These are phyloP conservation scores for Mycena metata DNA, from an alignment of 768 basidiomycete species.

Conservation along the genomic window DNA sequence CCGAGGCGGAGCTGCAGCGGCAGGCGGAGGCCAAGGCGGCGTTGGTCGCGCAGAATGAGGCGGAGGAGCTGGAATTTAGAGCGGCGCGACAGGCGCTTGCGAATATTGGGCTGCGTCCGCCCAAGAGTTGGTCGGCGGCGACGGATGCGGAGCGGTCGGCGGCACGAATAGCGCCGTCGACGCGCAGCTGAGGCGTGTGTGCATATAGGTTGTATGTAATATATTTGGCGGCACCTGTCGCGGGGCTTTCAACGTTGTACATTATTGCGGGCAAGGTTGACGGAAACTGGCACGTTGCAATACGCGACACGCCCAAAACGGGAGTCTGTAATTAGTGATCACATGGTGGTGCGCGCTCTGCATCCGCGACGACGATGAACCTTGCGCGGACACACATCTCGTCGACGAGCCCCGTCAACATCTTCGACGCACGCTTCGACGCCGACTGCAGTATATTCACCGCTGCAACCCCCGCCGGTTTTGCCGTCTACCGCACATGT, in stretches of 20 bases:
- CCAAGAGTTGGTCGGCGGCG: slow-evolving; percentile 44
- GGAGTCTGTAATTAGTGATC: too few species aligned
- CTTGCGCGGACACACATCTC: slow-evolving; percentile 88
- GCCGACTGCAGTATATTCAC: slow-evolving; percentile 87
- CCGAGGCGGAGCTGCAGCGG: slow-evolving; percentile 89
- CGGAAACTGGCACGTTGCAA: too few species aligned
- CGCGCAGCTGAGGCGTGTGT: slow-evolving; percentile 24
- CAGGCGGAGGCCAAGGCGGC: slow-evolving; percentile 88
- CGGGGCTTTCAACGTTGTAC: too few species aligned
- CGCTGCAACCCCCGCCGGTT: slow-evolving; percentile 81
- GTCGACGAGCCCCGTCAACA: slow-evolving; percentile 78
- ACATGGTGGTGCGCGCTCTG: neutral
- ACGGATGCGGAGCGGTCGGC: slow-evolving; percentile 16
- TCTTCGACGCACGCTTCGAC: slow-evolving; percentile 85
- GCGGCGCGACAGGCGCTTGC: slow-evolving; percentile 85
- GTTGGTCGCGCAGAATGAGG: slow-evolving; percentile 81
- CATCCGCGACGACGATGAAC: slow-evolving; percentile 71
- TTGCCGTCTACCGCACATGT: slow-evolving; percentile 83
- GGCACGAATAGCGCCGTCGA: slow-evolving; percentile 28
- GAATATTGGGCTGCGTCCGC: slow-evolving; percentile 79
- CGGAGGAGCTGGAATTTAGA: slow-evolving; percentile 86
- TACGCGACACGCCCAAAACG: too few species aligned
- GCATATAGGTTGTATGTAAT: slow-evolving; percentile 19
- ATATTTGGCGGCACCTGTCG: neutral
- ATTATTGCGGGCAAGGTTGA: too few species aligned